A percentile compares a stretch with the other conserved stretches of the same genome.
Conservation (phyloP, 106 monocot genomes). For the Dendrobium huoshanense region DNA sequence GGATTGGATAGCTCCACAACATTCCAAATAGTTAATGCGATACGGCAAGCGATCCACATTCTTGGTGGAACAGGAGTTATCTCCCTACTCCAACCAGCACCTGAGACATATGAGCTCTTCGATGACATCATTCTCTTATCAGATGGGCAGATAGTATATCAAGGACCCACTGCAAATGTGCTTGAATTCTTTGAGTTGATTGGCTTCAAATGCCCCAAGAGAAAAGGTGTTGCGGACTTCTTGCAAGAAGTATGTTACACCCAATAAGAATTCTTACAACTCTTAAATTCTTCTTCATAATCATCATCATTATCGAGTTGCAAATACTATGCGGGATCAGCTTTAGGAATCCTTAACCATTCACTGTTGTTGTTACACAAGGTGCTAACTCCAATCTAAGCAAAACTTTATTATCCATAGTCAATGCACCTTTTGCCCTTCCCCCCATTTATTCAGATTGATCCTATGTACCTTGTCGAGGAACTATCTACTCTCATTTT, state of each 20-base stretch:
- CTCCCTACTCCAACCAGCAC: slow-evolving; percentile 60
- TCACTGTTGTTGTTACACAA: neutral
- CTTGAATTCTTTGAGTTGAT: slow-evolving; percentile 35
- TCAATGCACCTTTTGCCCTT: neutral
- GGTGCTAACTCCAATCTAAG: neutral
- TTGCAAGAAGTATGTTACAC: slow-evolving; percentile 7
- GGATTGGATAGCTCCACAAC: slow-evolving; percentile 68
- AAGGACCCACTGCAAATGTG: slow-evolving; percentile 44
- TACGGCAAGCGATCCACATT: slow-evolving; percentile 47
- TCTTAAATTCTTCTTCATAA: neutral
- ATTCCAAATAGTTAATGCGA: slow-evolving; percentile 43
- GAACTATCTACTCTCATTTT: neutral
- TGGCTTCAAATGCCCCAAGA: slow-evolving; percentile 5
- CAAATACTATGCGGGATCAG: neutral
- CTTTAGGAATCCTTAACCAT: neutral
- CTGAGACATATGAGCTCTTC: slow-evolving; percentile 59
- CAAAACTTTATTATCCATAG: neutral
- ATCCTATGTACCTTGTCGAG: neutral
- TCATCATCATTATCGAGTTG: neutral
- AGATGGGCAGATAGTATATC: slow-evolving; percentile 51
- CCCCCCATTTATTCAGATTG: neutral
- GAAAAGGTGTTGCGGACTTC: slow-evolving; percentile 10
- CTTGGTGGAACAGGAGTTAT: slow-evolving; percentile 42
- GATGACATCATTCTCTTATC: slow-evolving; percentile 59
- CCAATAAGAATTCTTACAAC: neutral